phyloP scores from a whole-genome alignment of 1,284 basidiomycete genomes.

The Laetiporus sulphureus region DNA sequence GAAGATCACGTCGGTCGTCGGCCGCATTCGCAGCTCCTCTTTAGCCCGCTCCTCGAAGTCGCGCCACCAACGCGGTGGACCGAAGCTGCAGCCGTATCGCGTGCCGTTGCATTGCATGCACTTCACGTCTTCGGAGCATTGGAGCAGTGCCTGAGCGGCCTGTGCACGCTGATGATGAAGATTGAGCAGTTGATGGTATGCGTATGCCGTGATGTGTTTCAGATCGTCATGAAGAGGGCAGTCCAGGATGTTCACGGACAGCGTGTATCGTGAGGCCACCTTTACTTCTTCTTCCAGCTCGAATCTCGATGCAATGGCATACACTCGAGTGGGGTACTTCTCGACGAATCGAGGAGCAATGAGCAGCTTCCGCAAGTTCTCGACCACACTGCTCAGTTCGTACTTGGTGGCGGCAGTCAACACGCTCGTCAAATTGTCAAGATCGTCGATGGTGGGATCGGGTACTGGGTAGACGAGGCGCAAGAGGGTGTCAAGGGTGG shows the following conservation, averaged over 20 bases:
- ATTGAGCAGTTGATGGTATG: slow-evolving; percentile 56
- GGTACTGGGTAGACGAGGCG: slow-evolving; percentile 39
- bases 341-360: slow-evolving; percentile 42
- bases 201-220: slow-evolving; percentile 54
- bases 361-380: slow-evolving; percentile 43
- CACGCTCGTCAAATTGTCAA: slow-evolving; percentile 48
- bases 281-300: slow-evolving; percentile 44
- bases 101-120: slow-evolving; percentile 63
- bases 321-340: slow-evolving; percentile 49
- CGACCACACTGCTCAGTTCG: slow-evolving; percentile 43
- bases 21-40: slow-evolving; percentile 48
- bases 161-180: slow-evolving; percentile 48
- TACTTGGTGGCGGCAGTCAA: slow-evolving; percentile 58
- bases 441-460: slow-evolving; percentile 23
- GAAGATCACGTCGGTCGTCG: slow-evolving; percentile 56
- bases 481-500: slow-evolving; percentile 42
- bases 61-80: slow-evolving; percentile 62
- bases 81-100: slow-evolving; percentile 37
- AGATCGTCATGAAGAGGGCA: slow-evolving; percentile 55
- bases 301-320: slow-evolving; percentile 61
- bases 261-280: slow-evolving; percentile 43
- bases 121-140: slow-evolving; percentile 41
- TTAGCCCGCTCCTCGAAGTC: slow-evolving; percentile 49
- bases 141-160: slow-evolving; percentile 41
- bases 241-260: slow-evolving; percentile 47